Percentiles rank a stretch among this genome's conserved stretches.
Conservation (phyloP, 2,329 filamentous ascomycete genomes). For the Leptographium wingfieldii region DNA sequence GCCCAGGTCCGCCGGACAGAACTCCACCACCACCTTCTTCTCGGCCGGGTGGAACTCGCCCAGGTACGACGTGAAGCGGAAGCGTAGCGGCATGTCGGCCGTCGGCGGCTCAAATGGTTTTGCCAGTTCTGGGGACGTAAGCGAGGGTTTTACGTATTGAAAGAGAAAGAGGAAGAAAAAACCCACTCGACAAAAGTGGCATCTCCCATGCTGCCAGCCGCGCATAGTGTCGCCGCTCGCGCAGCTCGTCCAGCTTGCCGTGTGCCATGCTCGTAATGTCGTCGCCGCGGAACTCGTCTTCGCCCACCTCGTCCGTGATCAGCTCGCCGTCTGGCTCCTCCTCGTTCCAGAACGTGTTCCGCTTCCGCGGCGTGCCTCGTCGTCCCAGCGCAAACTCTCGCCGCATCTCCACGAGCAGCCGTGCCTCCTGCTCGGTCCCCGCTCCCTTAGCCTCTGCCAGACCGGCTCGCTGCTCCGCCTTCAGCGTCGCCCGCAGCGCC, state of each 20-base stretch:
- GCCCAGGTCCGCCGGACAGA: constrained; percentile 60
- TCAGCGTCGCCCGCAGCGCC: constrained; percentile 1
- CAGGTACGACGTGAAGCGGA: constrained; percentile 95
- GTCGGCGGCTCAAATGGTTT: constrained; percentile 67
- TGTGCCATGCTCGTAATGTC: constrained; percentile 78
- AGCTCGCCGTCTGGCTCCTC: constrained; percentile 35
- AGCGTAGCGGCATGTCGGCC: constrained; percentile 61
- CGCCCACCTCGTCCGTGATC: constrained; percentile 38
- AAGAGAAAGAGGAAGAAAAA: constrained; percentile 11
- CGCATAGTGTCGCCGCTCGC: constrained; percentile 80
- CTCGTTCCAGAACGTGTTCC: constrained; percentile 33
- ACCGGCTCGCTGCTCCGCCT: background rate
- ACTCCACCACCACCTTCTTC: constrained; percentile 89
- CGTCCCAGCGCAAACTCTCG: background rate
- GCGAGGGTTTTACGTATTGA: no score
- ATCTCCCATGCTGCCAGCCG: constrained; percentile 90
- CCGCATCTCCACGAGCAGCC: constrained; percentile 1
- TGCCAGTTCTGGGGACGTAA: constrained; percentile 51
- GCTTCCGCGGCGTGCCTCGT: constrained; percentile 14
- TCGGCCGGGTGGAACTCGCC: constrained; percentile 85
- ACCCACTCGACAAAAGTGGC: constrained; percentile 74
- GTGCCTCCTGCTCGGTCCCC: constrained; percentile 4
- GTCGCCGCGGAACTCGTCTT: constrained; percentile 59
- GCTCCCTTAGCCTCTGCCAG: background rate
- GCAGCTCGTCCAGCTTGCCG: constrained; percentile 73